Evolutionary conservation across 441 rosid genomes (phyloP).

Genomic region (Corymbia citriodora): DNA sequence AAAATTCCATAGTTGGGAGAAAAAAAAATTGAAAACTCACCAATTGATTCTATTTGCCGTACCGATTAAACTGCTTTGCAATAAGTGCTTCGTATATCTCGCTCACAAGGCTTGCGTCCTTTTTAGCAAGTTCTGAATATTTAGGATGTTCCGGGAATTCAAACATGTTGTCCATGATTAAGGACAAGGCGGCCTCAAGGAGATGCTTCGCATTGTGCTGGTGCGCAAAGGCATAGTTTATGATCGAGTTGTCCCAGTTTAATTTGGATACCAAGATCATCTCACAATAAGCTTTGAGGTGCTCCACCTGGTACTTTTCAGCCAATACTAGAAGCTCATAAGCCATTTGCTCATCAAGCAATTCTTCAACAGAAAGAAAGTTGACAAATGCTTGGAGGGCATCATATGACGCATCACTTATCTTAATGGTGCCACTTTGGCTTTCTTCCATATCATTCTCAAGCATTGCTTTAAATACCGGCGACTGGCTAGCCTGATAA

Average conservation of each 20-base stretch:
- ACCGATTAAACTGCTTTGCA: neutral
- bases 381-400: conserved; percentile 54
- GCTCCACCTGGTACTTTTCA: conserved; percentile 73
- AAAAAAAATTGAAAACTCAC: no score
- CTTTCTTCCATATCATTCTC: conserved; percentile 90
- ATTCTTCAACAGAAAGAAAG: conserved; percentile 71
- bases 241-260: conserved; percentile 62
- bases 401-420: conserved; percentile 57
- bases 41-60: no score
- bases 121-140: conserved; percentile 64
- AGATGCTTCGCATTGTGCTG: conserved; percentile 69
- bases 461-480: conserved; percentile 80
- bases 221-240: conserved; percentile 76
- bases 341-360: conserved; percentile 74
- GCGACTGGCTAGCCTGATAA: conserved; percentile 63
- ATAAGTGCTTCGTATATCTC: conserved; percentile 65
- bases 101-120: conserved; percentile 69
- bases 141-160: conserved; percentile 55
- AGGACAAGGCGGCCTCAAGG: conserved; percentile 56
- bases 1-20: no score
- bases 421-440: conserved; percentile 65
- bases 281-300: conserved; percentile 72
- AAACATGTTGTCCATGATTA: conserved; percentile 73
- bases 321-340: conserved; percentile 70
- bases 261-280: conserved; percentile 63